Evolutionary conservation across 2,329 filamentous ascomycete genomes (phyloP).

Genomic region (Mycosphaerelloides madeirae): DNA sequence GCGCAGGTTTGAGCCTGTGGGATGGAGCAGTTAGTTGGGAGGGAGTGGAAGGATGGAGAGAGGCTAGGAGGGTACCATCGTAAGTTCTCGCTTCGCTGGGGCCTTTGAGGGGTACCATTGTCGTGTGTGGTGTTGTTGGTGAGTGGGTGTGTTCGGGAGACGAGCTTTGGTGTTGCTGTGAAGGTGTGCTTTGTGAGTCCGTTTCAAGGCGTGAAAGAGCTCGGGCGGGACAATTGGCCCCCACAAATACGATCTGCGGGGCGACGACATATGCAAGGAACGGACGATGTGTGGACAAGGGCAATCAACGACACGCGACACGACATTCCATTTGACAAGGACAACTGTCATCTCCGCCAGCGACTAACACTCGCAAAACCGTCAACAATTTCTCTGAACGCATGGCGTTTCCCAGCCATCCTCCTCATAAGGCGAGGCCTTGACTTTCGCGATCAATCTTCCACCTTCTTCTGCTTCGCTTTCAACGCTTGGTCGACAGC

Average conservation of each 20-base stretch:
- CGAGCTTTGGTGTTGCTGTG: background rate
- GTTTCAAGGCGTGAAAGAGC: too few relatives aligned
- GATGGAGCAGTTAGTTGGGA: conserved; percentile 2
- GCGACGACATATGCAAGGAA: background rate
- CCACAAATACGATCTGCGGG: background rate
- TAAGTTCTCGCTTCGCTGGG: conserved; percentile 55
- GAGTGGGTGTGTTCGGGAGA: background rate
- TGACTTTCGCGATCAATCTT: background rate
- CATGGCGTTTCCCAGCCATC: too few relatives aligned
- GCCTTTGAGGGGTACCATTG: conserved; percentile 57
- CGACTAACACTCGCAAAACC: too few relatives aligned
- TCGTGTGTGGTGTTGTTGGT: conserved; percentile 4
- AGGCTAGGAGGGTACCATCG: conserved; percentile 45
- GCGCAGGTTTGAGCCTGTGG: conserved; percentile 59
- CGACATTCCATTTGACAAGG: too few relatives aligned
- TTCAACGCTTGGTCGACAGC: conserved; percentile 34
- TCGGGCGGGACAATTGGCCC: background rate
- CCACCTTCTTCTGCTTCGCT: conserved; percentile 9
- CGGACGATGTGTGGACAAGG: too few relatives aligned
- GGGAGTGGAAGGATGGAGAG: conserved; percentile 1
- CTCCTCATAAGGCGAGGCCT: too few relatives aligned
- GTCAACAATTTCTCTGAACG: too few relatives aligned
- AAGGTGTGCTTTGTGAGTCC: too few relatives aligned
- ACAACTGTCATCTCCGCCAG: too few relatives aligned
- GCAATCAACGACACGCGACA: background rate